A percentile compares a stretch with the other conserved stretches of the same genome.
These are phyloP conservation scores for Mycena albidolilacea DNA, from an alignment of 768 basidiomycete species.

Conservation along the genomic window DNA sequence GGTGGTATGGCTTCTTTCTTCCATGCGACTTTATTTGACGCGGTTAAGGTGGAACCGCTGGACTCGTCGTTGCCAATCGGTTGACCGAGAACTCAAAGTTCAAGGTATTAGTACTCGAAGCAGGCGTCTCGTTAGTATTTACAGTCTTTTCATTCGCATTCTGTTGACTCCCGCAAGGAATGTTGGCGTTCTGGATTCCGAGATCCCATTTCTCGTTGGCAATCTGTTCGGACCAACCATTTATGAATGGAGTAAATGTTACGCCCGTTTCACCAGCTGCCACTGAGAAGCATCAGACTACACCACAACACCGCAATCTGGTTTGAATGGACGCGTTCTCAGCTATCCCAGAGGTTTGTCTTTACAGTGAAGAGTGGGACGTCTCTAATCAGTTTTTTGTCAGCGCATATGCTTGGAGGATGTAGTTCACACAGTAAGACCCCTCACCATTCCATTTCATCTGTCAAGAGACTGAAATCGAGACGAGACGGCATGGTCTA, in stretches of 20 bases:
- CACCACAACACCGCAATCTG: constrained; percentile 41
- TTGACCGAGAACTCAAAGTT: constrained; percentile 37
- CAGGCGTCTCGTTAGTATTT: constrained; percentile 28
- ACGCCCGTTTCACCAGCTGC: not conserved
- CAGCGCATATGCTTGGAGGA: constrained; percentile 46
- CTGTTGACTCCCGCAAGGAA: constrained; percentile 8
- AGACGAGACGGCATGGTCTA: constrained; percentile 49
- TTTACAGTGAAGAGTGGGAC: not conserved
- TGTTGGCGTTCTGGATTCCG: constrained; percentile 21
- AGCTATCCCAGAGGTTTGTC: constrained; percentile 33
- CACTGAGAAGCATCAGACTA: constrained; percentile 29
- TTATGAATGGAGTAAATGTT: constrained; percentile 18
- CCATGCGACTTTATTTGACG: too few relatives aligned
- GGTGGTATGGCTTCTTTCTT: too few relatives aligned
- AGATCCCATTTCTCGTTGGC: constrained; percentile 17
- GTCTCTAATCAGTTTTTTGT: not conserved
- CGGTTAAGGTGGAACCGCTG: constrained; percentile 38
- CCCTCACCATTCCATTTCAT: constrained; percentile 1
- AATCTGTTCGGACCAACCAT: constrained; percentile 5
- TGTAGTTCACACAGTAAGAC: constrained; percentile 47
- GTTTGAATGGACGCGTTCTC: constrained; percentile 37
- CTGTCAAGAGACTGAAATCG: not conserved
- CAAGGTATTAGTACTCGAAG: constrained; percentile 41
- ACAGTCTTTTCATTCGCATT: not conserved
- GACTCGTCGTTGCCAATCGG: constrained; percentile 35